phyloP scores from a whole-genome alignment of 345 rosid genomes.

The Populus ilicifolia region DNA sequence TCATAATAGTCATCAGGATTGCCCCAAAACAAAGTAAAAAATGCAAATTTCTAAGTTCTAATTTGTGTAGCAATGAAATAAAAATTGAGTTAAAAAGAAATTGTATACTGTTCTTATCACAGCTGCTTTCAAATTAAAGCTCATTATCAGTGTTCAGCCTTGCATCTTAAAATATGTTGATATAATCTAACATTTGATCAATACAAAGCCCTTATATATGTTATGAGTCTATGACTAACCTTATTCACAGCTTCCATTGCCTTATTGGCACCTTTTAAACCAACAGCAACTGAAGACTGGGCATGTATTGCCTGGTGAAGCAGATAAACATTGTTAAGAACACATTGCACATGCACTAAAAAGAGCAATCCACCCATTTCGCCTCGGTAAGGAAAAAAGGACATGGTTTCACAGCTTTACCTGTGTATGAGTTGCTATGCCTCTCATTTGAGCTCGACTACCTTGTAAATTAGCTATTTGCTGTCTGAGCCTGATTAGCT shows the following conservation, averaged over 20 bases:
- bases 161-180: neutral
- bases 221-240: constrained; percentile 37
- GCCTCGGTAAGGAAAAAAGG: neutral
- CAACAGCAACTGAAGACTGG: constrained; percentile 84
- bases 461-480: constrained; percentile 88
- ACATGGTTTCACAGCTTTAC: constrained; percentile 25
- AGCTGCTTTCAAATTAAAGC: constrained; percentile 3
- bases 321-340: constrained; percentile 17
- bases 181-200: neutral
- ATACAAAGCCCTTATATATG: neutral
- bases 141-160: neutral
- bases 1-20: neutral
- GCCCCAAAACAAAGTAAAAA: neutral
- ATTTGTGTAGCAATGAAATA: neutral
- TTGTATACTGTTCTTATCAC: neutral
- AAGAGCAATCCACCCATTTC: neutral
- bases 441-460: constrained; percentile 98
- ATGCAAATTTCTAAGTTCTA: neutral
- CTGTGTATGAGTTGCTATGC: constrained; percentile 97
- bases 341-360: neutral
- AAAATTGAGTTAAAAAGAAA: neutral
- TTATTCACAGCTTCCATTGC: constrained; percentile 89
- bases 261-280: constrained; percentile 86
- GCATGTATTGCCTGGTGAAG: constrained; percentile 83
- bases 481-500: constrained; percentile 81